These are phyloP conservation scores for Monilinia fructigena DNA, from an alignment of 2,329 filamentous ascomycete species.

Conservation along the genomic window DNA sequence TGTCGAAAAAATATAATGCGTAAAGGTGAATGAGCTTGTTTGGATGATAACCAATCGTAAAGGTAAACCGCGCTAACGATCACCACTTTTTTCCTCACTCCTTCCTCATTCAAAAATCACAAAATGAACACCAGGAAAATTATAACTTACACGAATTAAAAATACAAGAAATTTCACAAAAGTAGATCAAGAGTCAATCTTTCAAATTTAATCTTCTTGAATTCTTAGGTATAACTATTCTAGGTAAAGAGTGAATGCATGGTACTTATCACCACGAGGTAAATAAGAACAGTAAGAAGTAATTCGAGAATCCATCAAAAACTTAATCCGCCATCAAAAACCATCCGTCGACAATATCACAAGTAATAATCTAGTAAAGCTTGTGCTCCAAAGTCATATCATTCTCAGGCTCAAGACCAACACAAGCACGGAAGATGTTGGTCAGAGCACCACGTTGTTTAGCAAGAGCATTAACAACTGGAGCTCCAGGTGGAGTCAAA, in stretches of 20 bases:
- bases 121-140: not conserved
- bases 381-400: constrained; percentile 99
- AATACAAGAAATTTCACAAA: no score
- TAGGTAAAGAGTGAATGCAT: constrained; percentile 39
- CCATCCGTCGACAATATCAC: not conserved
- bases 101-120: not conserved
- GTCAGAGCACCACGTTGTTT: constrained; percentile 94
- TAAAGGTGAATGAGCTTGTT: constrained; percentile 1
- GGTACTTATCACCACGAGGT: constrained; percentile 38
- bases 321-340: not conserved
- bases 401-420: constrained; percentile 93
- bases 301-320: constrained; percentile 8
- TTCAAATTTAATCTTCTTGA: constrained; percentile 16
- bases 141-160: not conserved
- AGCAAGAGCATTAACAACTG: constrained; percentile 89
- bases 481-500: constrained; percentile 88
- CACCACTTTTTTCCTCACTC: not conserved
- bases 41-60: not conserved
- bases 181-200: not conserved
- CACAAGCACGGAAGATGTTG: constrained; percentile 98
- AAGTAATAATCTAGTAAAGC: constrained; percentile 62
- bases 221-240: constrained; percentile 14
- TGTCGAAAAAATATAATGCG: not conserved
- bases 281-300: constrained; percentile 27
- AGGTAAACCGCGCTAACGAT: not conserved